phyloP scores from a whole-genome alignment of 2,329 filamentous ascomycete genomes.

The Lecanicillium sp. region DNA sequence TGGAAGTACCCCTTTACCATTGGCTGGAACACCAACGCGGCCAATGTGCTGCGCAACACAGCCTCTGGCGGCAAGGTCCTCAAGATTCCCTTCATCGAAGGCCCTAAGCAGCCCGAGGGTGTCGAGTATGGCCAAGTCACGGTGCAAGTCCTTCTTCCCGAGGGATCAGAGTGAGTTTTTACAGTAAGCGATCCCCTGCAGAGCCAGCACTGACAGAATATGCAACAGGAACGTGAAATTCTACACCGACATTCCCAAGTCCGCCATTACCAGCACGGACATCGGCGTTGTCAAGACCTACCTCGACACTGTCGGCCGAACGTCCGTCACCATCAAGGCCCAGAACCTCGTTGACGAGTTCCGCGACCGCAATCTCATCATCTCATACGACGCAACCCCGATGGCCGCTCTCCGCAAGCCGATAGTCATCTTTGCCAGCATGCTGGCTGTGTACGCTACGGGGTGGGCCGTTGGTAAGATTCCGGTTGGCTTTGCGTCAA shows the following conservation, averaged over 20 bases:
- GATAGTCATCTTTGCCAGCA: slow-evolving; percentile 66
- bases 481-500: slow-evolving; percentile 66
- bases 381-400: slow-evolving; percentile 81
- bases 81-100: slow-evolving; percentile 88
- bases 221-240: slow-evolving; percentile 69
- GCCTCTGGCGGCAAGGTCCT: slow-evolving; percentile 68
- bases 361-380: slow-evolving; percentile 72
- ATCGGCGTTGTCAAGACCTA: slow-evolving; percentile 73
- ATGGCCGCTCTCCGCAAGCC: slow-evolving; percentile 77
- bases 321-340: slow-evolving; percentile 70
- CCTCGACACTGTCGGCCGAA: slow-evolving; percentile 88
- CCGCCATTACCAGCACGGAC: slow-evolving; percentile 49
- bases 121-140: slow-evolving; percentile 77
- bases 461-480: slow-evolving; percentile 71
- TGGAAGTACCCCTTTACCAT: slow-evolving; percentile 98
- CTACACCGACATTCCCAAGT: slow-evolving; percentile 61
- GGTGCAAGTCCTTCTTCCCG: slow-evolving; percentile 78
- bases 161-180: slow-evolving; percentile 70
- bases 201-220: slow-evolving; percentile 47
- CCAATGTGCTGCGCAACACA: slow-evolving; percentile 63
- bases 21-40: slow-evolving; percentile 87
- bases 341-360: slow-evolving; percentile 87
- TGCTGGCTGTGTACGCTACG: slow-evolving; percentile 65
- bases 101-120: slow-evolving; percentile 78
- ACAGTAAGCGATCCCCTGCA: slow-evolving; percentile 26